phyloP scores from a whole-genome alignment of 2,329 filamentous ascomycete genomes.

The Monilinia fructigena region DNA sequence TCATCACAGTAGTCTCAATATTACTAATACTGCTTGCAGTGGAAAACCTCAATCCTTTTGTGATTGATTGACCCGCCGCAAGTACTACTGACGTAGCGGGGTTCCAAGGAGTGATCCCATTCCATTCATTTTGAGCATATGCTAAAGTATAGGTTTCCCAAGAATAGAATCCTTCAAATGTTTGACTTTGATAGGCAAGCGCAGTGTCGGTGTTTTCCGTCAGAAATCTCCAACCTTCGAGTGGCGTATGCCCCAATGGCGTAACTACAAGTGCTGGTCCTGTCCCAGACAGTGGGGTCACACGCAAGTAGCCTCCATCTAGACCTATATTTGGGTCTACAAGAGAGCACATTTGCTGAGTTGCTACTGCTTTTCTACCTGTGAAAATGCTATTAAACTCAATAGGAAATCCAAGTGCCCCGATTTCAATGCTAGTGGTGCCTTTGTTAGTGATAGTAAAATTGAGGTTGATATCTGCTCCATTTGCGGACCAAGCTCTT shows the following conservation, averaged over 20 bases:
- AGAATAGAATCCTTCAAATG: conserved; percentile 60
- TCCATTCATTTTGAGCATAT: conserved; percentile 58
- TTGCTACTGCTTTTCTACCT: conserved; percentile 48
- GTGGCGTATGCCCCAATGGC: conserved; percentile 48
- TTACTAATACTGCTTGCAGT: conserved; percentile 47
- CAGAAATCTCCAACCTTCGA: conserved; percentile 58
- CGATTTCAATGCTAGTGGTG: conserved; percentile 48
- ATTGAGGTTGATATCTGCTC: conserved; percentile 51
- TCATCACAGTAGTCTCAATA: conserved; percentile 49
- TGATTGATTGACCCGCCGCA: conserved; percentile 46
- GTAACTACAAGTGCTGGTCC: conserved; percentile 50
- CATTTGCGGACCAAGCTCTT: conserved; percentile 51
- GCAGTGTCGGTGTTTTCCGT: conserved; percentile 45
- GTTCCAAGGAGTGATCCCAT: conserved; percentile 53
- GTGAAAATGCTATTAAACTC: conserved; percentile 65
- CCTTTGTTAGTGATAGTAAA: conserved; percentile 52
- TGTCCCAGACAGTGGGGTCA: conserved; percentile 51
- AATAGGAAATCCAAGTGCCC: conserved; percentile 56
- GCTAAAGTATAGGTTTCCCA: conserved; percentile 56
- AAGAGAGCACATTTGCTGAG: conserved; percentile 52
- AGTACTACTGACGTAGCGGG: conserved; percentile 48
- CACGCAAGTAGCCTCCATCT: conserved; percentile 56
- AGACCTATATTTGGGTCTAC: conserved; percentile 61
- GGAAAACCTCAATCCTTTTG: conserved; percentile 53
- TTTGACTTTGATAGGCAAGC: conserved; percentile 51